Conservation (phyloP, 169 alveolate genomes). For the Plasmodium reichenowi region DNA sequence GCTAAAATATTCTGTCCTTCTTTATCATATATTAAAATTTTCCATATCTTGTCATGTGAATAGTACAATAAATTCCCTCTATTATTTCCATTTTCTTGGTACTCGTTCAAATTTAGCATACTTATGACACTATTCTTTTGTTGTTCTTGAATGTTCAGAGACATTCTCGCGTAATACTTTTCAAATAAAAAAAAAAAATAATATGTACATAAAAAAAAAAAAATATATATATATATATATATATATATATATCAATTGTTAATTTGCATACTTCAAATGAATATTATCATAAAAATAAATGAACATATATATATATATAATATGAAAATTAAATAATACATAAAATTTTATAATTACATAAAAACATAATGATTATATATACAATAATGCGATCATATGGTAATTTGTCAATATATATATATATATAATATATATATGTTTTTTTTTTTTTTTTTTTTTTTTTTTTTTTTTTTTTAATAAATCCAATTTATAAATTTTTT, state of each 20-base stretch:
- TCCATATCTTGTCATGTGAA: conserved; percentile 86
- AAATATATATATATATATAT: background rate
- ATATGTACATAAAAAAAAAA: background rate
- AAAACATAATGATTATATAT: too few relatives aligned
- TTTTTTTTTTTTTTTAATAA: too few relatives aligned
- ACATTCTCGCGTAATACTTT: conserved; percentile 3
- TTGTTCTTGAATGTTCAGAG: conserved; percentile 69
- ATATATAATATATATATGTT: too few relatives aligned
- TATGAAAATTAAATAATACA: too few relatives aligned
- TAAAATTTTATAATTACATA: too few relatives aligned
- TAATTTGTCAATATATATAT: too few relatives aligned
- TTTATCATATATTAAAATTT: conserved; percentile 87
- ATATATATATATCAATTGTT: background rate
- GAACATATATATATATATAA: too few relatives aligned
- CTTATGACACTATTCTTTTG: conserved; percentile 62
- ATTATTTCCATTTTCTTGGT: conserved; percentile 26
- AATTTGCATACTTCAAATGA: too few relatives aligned
- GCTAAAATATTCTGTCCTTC: conserved; percentile 86
- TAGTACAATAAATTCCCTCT: conserved; percentile 78
- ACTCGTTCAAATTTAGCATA: conserved; percentile 67
- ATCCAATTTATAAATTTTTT: too few relatives aligned
- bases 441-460: too few relatives aligned
- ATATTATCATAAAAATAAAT: too few relatives aligned
- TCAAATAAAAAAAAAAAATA: background rate
- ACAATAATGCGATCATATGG: too few relatives aligned